Base-by-base conservation (phyloP, 257 asterid species). In the Ilex aquifolium region DNA sequence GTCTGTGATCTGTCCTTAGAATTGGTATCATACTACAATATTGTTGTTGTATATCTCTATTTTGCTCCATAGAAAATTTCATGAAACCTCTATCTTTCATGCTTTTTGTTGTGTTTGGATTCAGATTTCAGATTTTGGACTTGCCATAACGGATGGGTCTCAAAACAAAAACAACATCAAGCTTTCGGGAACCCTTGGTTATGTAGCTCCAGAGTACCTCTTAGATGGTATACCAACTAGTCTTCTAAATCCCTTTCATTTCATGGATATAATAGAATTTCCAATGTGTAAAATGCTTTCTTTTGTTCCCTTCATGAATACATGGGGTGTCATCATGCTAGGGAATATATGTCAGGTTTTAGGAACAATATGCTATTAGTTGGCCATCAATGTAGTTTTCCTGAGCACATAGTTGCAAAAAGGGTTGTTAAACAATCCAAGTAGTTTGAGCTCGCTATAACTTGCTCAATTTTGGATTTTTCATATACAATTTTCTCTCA, bases 151-250 rank as follows among this genome's bases (percentile, higher is more conserved):
- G 48, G 85, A 77, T 60, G 89, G 90, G 61, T 61, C 78, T 50
- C 82, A 79, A 59, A 84, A 75, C 68, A 87, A 68, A 54, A 82
- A 61, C 66, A 75, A 79, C 44, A 66, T 82, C 70, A 84, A 87
- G 86, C 82, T 80, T 52, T 87, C 95, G 44, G 95, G 95, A 65
- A 87, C 95, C 17, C 42, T 87, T 65, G 95, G 92, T 57, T 87
- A 87, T 77, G 92, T 87, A 27, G 95, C 95, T 57, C 95, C 95
- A 9, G 95, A 87, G 65, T 87, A 87, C 64, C 79, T 87, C 51
- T 74, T 87, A 75, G 85, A 87, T 64, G 95, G 95, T 87, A 68
- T 42, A 83, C 52, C 39, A 56, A 46, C 2, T 36, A 36, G 8
- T 36, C 42, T 36, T 36, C 42, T 36, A 36, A 36, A 36, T 36